Evolutionary conservation across 2,329 filamentous ascomycete genomes (phyloP).

Genomic region (Blastomyces gilchristii): DNA sequence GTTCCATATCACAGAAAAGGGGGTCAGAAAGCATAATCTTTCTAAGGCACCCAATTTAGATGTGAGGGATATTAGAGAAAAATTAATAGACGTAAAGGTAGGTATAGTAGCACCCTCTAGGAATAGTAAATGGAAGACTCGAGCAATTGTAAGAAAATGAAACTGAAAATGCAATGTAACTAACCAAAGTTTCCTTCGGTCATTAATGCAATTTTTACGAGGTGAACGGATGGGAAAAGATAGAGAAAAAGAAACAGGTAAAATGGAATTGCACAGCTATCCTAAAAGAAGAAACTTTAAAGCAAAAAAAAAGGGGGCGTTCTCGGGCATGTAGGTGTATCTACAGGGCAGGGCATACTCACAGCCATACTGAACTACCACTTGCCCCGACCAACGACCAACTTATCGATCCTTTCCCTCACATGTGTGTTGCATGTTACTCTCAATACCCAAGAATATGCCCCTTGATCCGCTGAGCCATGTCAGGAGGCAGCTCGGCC

Average conservation of each 20-base stretch:
- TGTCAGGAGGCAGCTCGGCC: slow-evolving; percentile 64
- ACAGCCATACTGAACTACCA: not conserved
- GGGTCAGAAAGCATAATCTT: not conserved
- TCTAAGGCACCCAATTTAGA: not conserved
- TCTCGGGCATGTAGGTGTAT: not conserved
- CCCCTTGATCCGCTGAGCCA: slow-evolving; percentile 54
- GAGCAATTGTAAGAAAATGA: not conserved
- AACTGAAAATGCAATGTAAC: not conserved
- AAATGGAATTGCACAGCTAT: not conserved
- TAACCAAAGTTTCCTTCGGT: not conserved
- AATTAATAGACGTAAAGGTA: not conserved
- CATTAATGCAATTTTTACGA: not conserved
- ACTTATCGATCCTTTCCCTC: not conserved
- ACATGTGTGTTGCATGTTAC: not conserved
- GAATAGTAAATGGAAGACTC: not conserved
- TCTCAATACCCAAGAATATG: slow-evolving; percentile 53
- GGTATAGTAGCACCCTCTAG: no score
- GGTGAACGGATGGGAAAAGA: not conserved
- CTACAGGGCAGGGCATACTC: not conserved
- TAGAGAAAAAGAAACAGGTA: no score
- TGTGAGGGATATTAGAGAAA: not conserved
- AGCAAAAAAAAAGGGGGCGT: not conserved
- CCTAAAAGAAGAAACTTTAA: not conserved
- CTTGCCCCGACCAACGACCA: not conserved
- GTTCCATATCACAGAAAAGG: not conserved